Conservation (phyloP, 345 rosid species). For the Corchorus capsularis region DNA sequence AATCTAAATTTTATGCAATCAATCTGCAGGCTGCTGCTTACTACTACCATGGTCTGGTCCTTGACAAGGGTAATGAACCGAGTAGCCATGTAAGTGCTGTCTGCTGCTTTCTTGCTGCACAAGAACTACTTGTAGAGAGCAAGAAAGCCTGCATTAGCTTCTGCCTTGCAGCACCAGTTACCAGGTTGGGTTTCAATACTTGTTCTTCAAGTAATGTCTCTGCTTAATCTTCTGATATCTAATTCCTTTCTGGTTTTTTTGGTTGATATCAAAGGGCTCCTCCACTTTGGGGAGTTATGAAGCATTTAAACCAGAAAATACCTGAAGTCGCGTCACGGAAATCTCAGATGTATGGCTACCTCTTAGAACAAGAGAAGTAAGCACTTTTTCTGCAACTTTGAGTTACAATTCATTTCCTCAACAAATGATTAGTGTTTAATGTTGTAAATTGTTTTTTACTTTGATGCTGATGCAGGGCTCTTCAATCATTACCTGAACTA, state of each 20-base stretch:
- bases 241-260: not conserved
- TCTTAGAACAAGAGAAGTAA: constrained; percentile 91
- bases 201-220: not conserved
- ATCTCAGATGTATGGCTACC: constrained; percentile 81
- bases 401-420: not conserved
- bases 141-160: constrained; percentile 85
- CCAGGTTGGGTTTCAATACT: constrained; percentile 53
- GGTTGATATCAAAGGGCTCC: constrained; percentile 57
- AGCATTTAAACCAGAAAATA: constrained; percentile 79
- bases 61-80: constrained; percentile 85
- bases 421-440: not conserved
- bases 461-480: constrained; percentile 48
- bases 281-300: constrained; percentile 88
- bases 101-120: constrained; percentile 86
- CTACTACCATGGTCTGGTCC: constrained; percentile 87
- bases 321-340: constrained; percentile 87
- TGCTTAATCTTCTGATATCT: not conserved
- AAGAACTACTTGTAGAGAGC: constrained; percentile 76
- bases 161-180: constrained; percentile 74
- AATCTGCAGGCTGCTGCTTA: constrained; percentile 80
- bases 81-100: constrained; percentile 64
- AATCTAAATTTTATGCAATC: constrained; percentile 1
- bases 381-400: constrained; percentile 23
- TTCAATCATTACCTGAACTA: constrained; percentile 77
- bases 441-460: not conserved